These are phyloP conservation scores for Mortierella sp. DNA, from an alignment of 371 early-diverging fungal species.

Conservation along the genomic window DNA sequence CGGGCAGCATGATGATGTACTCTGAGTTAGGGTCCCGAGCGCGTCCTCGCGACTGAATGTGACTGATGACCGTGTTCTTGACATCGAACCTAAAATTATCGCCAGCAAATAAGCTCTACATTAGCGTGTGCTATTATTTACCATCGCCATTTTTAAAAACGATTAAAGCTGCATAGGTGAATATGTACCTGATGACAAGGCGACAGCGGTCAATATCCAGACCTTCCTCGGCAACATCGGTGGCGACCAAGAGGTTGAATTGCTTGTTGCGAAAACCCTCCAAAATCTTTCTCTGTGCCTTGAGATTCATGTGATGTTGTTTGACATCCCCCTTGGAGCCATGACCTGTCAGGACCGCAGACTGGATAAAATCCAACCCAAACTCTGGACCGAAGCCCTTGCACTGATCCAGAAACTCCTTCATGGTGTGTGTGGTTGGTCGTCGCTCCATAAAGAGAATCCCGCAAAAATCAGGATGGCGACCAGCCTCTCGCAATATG, in stretches of 20 bases:
- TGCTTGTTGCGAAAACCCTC: conserved; percentile 77
- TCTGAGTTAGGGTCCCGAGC: conserved; percentile 81
- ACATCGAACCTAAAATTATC: conserved; percentile 78
- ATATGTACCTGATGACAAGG: conserved; percentile 84
- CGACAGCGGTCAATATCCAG: conserved; percentile 96
- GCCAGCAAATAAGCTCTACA: neutral
- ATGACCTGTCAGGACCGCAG: conserved; percentile 78
- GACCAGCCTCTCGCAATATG: conserved; percentile 61
- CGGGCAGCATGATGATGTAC: conserved; percentile 81
- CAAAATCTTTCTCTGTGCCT: conserved; percentile 75
- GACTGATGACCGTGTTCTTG: conserved; percentile 77
- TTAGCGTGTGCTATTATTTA: neutral
- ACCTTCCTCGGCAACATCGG: conserved; percentile 98
- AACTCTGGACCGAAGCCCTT: conserved; percentile 64
- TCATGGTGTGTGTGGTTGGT: conserved; percentile 75
- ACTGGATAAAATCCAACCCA: conserved; percentile 52
- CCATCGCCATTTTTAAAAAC: neutral
- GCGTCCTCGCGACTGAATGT: conserved; percentile 96
- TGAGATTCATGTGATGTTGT: conserved; percentile 68
- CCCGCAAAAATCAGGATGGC: conserved; percentile 74
- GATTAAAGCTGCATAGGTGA: neutral
- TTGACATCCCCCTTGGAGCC: conserved; percentile 18
- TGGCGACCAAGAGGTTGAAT: conserved; percentile 88
- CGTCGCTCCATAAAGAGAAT: conserved; percentile 88
- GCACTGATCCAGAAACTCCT: conserved; percentile 66